Conservation (phyloP, 2,329 filamentous ascomycete species). For the Sclerotinia trifoliorum region DNA sequence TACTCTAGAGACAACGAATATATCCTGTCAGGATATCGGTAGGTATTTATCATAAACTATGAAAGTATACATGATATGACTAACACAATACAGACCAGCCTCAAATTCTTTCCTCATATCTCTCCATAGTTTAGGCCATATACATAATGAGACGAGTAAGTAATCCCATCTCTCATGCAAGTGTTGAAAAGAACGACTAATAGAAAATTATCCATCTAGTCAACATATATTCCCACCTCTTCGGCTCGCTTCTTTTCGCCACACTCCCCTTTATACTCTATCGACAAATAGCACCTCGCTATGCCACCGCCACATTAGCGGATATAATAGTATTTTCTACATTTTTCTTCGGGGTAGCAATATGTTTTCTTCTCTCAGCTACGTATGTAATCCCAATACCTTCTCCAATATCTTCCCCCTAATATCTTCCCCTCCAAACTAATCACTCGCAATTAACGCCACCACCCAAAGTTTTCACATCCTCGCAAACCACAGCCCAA, state of each 20-base stretch:
- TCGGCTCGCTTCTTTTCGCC: conserved; percentile 43
- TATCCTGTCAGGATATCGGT: conserved; percentile 25
- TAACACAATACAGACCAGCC: conserved; percentile 1
- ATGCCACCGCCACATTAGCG: conserved; percentile 38
- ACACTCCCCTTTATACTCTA: conserved; percentile 37
- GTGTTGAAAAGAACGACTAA: conserved; percentile 25
- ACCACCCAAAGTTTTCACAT: conserved; percentile 38
- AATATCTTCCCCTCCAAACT: neutral
- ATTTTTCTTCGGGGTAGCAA: conserved; percentile 43
- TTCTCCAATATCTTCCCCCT: too few species aligned
- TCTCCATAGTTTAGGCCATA: conserved; percentile 17
- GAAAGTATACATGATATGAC: neutral
- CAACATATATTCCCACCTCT: conserved; percentile 47
- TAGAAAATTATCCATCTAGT: conserved; percentile 38
- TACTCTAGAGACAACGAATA: conserved; percentile 24
- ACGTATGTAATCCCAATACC: neutral
- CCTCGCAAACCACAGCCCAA: conserved; percentile 43
- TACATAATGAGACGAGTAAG: conserved; percentile 25
- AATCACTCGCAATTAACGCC: neutral
- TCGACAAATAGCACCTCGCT: conserved; percentile 37
- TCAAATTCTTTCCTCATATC: conserved; percentile 24
- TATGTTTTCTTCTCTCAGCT: conserved; percentile 45
- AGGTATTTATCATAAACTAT: neutral
- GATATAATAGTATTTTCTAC: conserved; percentile 44
- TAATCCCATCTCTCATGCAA: neutral